Percentiles rank a stretch among this genome's conserved stretches.
Conservation (phyloP, 768 basidiomycete genomes). For the Infundibulicybe gibba region DNA sequence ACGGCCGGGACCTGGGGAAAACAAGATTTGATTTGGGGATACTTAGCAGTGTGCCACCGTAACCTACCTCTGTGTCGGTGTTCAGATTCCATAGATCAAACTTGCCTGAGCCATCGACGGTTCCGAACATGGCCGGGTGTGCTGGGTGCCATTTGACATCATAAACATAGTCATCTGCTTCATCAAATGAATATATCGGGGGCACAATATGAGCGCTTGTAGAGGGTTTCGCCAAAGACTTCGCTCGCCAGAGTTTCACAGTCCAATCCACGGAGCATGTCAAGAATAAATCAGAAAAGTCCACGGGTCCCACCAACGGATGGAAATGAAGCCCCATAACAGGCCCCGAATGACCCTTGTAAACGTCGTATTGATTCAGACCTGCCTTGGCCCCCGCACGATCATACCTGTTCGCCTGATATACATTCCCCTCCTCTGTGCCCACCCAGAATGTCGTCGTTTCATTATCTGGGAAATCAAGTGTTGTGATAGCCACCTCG, state of each 20-base stretch:
- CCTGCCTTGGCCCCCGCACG: conserved; percentile 97
- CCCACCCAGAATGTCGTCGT: conserved; percentile 97
- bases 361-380: conserved; percentile 88
- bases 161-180: conserved; percentile 98
- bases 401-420: conserved; percentile 95
- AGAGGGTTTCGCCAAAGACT: conserved; percentile 70
- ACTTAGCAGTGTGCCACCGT: neutral
- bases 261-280: conserved; percentile 97
- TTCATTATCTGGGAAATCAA: conserved; percentile 95
- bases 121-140: conserved; percentile 92
- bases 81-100: conserved; percentile 99
- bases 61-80: conserved; percentile 87
- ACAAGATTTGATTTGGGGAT: neutral
- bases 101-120: conserved; percentile 91
- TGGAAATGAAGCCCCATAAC: conserved; percentile 96
- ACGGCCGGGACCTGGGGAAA: conserved; percentile 77
- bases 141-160: conserved; percentile 98
- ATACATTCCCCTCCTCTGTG: conserved; percentile 96
- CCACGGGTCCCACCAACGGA: conserved; percentile 84
- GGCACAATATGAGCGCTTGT: conserved; percentile 54
- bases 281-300: conserved; percentile 94
- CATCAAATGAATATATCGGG: conserved; percentile 92
- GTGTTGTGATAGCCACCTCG: conserved; percentile 90
- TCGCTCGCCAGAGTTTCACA: conserved; percentile 92
- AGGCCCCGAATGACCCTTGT: conserved; percentile 90